Base-by-base conservation (phyloP, 345 rosid genomes). In the Abelmoschus esculentus region DNA sequence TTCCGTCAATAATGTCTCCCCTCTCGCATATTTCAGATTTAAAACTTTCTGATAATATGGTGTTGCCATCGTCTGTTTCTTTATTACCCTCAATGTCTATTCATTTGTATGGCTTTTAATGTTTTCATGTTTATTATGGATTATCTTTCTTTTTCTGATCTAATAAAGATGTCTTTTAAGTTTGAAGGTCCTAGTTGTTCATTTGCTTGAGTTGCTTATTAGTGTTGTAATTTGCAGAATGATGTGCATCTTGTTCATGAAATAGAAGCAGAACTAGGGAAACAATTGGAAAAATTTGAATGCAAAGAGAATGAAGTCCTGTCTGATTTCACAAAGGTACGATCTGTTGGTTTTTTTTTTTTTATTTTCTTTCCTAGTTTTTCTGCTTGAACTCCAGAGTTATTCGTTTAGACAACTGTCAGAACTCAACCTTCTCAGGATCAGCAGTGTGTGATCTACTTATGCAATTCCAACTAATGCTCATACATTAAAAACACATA, bases 281-380 rank as follows among this genome's bases (percentile, higher is more conserved):
- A 83, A 63, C 83, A 91, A 65, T 73, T 95, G 69, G 92, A 87
- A 69, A 65, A 76, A 49, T 91, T 87, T 69, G 83, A 82, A 55
- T 86, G 82, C 72, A 87, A 84, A 78, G 96, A 90, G 80, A 85
- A 86, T 69, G 93, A 90, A 5, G 96, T 85, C 60, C 88, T 91
- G 73, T 73, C 85, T 40, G 89, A 88, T 40, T 84, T 91, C 71
- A 88, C 90, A 1, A 86, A 70, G 93, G 98, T 90, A 77, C 67
- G 71, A 56, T 26, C 57, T 50, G 17, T 42, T 49, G 12, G 56
- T 29, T 55, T 32, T 32, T 28, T 19, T 36, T 4, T 34, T 34
- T 34, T 31, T 31, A 32, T 32, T 34, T 34, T 34, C 6, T 34
- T 36, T 7, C n/a, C n/a, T 36, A 36, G 8, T 32, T 29, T 52